Base-by-base conservation (phyloP, 768 basidiomycete genomes). In the Brasilioporus rufonigricans region DNA sequence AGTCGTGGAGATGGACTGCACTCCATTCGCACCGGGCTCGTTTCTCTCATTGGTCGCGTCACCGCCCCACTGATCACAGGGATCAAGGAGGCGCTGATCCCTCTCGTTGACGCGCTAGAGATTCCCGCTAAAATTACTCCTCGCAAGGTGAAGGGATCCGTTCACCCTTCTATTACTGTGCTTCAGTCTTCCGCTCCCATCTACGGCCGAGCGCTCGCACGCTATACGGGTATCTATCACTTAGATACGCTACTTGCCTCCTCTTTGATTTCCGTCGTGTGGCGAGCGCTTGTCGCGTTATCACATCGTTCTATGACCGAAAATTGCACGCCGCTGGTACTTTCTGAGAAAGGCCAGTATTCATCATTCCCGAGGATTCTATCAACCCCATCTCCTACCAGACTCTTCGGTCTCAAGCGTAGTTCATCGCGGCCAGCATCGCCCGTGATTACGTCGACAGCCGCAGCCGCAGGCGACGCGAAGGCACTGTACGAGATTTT, bases 201-300 rank as follows among this genome's bases (percentile, higher is more conserved):
- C 4, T 87, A 91, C 61, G 73, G 79, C 6, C 79, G 80, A 38
- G 78, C 79, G 33, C 72, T 91, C 32, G 66, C 71, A 14, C 79
- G 82, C 13, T 86, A 83, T 66, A 82, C 83, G 9, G 68, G 76
- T 6, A 77, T 80, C 13, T 69, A 76, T 13, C 65, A 77, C 10
- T 78, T 86, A 0, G 86, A 93, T 60, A 72, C 81, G 16, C 71
- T 77, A 1, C 76, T 91, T 16, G 87, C 88, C 1, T 81, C 85
- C 3, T 79, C 91, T 59, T 77, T 89, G 58, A 90, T 91, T 61
- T 84, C 83, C 18, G 68, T 89, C 1, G 71, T 89, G 2, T 93
- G 91, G 90, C 84, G 81, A 21, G 83, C 80, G 9, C 75, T 91
- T 48, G 82, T 91, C 26, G 86, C 87, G 21, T 65, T 92, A 29